Percentiles rank a stretch among this genome's conserved stretches.
phyloP scores from a whole-genome alignment of 23 red algal genomes.

The Gracilaria domingensis region DNA sequence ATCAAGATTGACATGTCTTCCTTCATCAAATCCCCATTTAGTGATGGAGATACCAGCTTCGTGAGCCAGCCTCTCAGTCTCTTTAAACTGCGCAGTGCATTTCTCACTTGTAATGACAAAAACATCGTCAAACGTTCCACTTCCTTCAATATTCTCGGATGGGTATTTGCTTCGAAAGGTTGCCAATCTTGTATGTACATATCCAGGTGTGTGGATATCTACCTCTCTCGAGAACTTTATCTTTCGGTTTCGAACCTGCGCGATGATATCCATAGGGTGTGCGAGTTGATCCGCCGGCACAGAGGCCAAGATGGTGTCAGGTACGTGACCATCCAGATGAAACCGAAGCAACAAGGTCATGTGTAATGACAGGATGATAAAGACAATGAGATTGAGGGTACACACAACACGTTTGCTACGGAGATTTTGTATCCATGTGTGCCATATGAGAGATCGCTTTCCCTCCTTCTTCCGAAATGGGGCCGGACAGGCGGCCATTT shows the following conservation, averaged over 20 bases:
- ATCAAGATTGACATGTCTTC: constrained; percentile 33
- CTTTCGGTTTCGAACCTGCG: constrained; percentile 44
- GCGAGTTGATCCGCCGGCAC: constrained; percentile 27
- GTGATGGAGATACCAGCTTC: constrained; percentile 31
- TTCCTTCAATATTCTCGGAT: constrained; percentile 11
- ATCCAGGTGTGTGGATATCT: constrained; percentile 35
- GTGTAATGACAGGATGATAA: constrained; percentile 24
- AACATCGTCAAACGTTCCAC: constrained; percentile 61
- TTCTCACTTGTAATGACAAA: constrained; percentile 67
- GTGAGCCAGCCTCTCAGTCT: constrained; percentile 22
- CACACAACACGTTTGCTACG: constrained; percentile 41
- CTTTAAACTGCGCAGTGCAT: constrained; percentile 53
- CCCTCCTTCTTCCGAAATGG: neutral
- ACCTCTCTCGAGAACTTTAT: neutral
- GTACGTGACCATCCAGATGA: constrained; percentile 15
- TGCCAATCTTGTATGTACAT: constrained; percentile 22
- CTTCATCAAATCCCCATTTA: neutral
- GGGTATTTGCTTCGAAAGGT: constrained; percentile 80
- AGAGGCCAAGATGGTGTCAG: constrained; percentile 4
- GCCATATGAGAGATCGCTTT: neutral
- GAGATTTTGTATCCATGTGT: neutral
- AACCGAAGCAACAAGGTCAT: constrained; percentile 36
- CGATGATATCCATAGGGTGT: constrained; percentile 63
- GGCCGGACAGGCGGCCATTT: neutral
- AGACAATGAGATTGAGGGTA: constrained; percentile 28